Base-by-base conservation (phyloP, 1,139 yeast species). In the Kurtzmaniella natalensis region DNA sequence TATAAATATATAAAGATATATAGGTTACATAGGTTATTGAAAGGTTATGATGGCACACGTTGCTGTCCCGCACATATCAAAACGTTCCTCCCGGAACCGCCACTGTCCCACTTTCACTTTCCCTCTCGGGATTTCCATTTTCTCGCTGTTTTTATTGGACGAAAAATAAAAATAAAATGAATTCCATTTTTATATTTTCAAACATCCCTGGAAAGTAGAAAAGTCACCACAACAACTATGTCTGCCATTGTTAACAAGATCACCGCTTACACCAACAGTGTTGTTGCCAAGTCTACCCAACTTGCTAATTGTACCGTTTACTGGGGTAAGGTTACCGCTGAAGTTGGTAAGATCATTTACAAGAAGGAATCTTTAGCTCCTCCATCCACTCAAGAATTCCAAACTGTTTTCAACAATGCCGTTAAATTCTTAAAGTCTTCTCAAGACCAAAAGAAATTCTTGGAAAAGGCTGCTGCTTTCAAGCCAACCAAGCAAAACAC, bases 311-410 rank as follows among this genome's bases (percentile, higher is more conserved):
- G 67, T 43, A 69, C 86, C 37, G 61, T 79, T 37, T 92, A 87
- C 81, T 92, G 95, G 88, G 67, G 85, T 50, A 92, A 89, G 70
- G 97, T 92, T 42, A 71, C 79, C 40, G 86, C 78, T 46, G 96
- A 92, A 68, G 64, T 92, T 48, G 85, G 88, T 41, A 92, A 89
- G 70, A 84, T 84, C 59, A 85, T 92, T 43, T 89, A 88, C 76
- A 69, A 81, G 56, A 82, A 84, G 63, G 98, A 92, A 70, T 94
- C 89, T 44, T 72, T 92, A 53, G 86, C 94, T 43, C 97, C 97
- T 46, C 98, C 98, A 53, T 61, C 88, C 30, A 55, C 72, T 40
- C 76, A 78, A 42, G 89, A 88, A 60, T 75, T 92, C 70, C 82
- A 85, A 69, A 68, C 76, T 48, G 87, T 84, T 31, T 88, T 84